Conservation (phyloP, 495 filamentous ascomycete genomes). For the Copromyces sp. region DNA sequence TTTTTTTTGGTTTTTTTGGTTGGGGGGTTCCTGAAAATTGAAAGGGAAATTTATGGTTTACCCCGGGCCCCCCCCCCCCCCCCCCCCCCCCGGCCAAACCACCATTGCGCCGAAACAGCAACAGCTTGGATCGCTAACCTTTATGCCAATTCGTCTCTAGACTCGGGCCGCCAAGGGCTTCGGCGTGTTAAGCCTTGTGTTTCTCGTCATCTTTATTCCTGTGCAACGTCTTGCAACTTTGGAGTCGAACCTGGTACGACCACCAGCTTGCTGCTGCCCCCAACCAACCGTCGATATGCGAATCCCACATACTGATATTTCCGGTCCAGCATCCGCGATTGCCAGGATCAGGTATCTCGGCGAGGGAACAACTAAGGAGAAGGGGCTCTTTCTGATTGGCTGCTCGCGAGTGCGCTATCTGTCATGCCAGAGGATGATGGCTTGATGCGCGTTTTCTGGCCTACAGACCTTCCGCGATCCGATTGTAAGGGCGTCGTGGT, state of each 20-base stretch:
- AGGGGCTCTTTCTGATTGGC: conserved; percentile 78
- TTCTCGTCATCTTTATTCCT: conserved; percentile 36
- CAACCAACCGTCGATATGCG: background rate
- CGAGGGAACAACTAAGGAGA: conserved; percentile 86
- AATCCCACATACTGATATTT: conserved; percentile 11
- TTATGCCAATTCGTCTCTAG: conserved; percentile 11
- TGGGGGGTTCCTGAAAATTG: too few species aligned
- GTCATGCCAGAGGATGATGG: conserved; percentile 90
- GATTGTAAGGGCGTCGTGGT: conserved; percentile 74
- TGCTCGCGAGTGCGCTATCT: conserved; percentile 20
- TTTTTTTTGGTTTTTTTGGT: too few species aligned
- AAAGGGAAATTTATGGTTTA: too few species aligned
- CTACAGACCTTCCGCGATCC: conserved; percentile 67
- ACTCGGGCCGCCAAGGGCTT: conserved; percentile 35
- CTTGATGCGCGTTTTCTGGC: conserved; percentile 97
- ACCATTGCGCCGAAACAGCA: background rate
- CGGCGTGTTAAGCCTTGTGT: conserved; percentile 29
- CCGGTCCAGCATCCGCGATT: conserved; percentile 69
- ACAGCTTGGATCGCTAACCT: background rate
- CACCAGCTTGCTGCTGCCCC: background rate
- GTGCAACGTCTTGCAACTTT: conserved; percentile 36
- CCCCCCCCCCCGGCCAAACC: background rate
- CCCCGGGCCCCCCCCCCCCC: too few species aligned
- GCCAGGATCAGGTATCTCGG: conserved; percentile 74
- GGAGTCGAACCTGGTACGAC: conserved; percentile 35